Percentiles rank a stretch among this genome's conserved stretches.
Evolutionary conservation across 1,139 yeast genomes (phyloP).

Genomic region (Saccharomyces hybrid): DNA sequence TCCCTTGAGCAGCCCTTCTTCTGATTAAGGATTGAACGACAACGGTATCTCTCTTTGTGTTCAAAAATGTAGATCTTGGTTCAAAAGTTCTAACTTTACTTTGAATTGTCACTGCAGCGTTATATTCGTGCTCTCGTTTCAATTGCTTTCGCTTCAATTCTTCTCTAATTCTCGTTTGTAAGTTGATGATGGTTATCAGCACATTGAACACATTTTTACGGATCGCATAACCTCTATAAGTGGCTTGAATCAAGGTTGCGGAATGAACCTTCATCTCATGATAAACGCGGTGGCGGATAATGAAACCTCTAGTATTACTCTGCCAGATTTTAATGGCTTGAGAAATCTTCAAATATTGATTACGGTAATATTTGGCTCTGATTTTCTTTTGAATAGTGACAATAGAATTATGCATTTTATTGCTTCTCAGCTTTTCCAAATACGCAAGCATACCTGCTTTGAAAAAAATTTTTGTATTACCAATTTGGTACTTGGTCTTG

Average conservation of each 20-base stretch:
- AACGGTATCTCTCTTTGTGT: slow-evolving; percentile 45
- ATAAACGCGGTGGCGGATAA: slow-evolving; percentile 52
- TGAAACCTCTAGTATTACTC: slow-evolving; percentile 16
- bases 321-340: slow-evolving; percentile 39
- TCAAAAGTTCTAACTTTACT: slow-evolving; percentile 31
- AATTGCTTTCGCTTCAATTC: slow-evolving; percentile 49
- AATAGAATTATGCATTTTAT: slow-evolving; percentile 74
- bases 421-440: slow-evolving; percentile 80
- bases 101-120: slow-evolving; percentile 68
- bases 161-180: slow-evolving; percentile 73
- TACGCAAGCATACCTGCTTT: slow-evolving; percentile 96
- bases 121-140: slow-evolving; percentile 43
- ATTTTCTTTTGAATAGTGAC: slow-evolving; percentile 82
- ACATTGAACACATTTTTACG: slow-evolving; percentile 42
- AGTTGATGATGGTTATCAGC: slow-evolving; percentile 47
- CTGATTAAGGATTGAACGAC: slow-evolving; percentile 73
- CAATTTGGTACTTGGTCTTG: slow-evolving; percentile 68
- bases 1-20: slow-evolving; percentile 63
- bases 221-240: slow-evolving; percentile 57
- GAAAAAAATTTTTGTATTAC: slow-evolving; percentile 89
- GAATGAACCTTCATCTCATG: slow-evolving; percentile 55
- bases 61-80: slow-evolving; percentile 25
- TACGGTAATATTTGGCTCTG: slow-evolving; percentile 60
- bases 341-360: slow-evolving; percentile 50
- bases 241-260: slow-evolving; percentile 67